A percentile compares a stretch with the other conserved stretches of the same genome.
Conservation (phyloP, 2,329 filamentous ascomycete species). For the Stagonosporopsis tanaceti region DNA sequence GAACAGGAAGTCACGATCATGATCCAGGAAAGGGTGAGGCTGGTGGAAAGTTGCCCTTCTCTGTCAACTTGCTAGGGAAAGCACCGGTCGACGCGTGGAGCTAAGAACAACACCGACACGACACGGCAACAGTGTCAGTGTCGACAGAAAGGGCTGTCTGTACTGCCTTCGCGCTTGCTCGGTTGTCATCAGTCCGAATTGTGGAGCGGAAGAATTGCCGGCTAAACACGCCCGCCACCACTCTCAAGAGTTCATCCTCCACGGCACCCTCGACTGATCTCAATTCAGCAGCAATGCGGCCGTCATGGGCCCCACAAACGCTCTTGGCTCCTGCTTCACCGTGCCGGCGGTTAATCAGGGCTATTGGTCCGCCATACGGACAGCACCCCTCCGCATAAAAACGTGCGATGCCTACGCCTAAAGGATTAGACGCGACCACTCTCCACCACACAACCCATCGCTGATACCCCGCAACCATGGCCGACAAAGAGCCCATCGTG, state of each 20-base stretch:
- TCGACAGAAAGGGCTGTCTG: not conserved
- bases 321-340: constrained; percentile 22
- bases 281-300: constrained; percentile 26
- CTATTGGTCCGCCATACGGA: constrained; percentile 32
- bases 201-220: constrained; percentile 44
- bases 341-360: constrained; percentile 47
- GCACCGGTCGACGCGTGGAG: constrained; percentile 1
- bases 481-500: constrained; percentile 67
- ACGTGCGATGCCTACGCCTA: constrained; percentile 28
- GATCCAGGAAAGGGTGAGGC: not conserved
- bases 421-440: constrained; percentile 10
- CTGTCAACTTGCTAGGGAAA: not conserved
- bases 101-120: not conserved
- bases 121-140: not conserved
- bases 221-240: constrained; percentile 36
- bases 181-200: constrained; percentile 10
- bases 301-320: constrained; percentile 27
- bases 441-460: not conserved
- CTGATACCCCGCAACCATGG: constrained; percentile 33
- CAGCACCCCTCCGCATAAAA: constrained; percentile 38
- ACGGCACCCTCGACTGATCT: constrained; percentile 20
- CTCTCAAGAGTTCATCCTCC: constrained; percentile 26
- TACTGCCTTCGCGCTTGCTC: not conserved
- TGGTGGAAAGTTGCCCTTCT: not conserved
- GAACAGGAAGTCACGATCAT: not conserved